Evolutionary conservation across 768 basidiomycete genomes (phyloP).

Genomic region (Leccinum ochraceum): DNA sequence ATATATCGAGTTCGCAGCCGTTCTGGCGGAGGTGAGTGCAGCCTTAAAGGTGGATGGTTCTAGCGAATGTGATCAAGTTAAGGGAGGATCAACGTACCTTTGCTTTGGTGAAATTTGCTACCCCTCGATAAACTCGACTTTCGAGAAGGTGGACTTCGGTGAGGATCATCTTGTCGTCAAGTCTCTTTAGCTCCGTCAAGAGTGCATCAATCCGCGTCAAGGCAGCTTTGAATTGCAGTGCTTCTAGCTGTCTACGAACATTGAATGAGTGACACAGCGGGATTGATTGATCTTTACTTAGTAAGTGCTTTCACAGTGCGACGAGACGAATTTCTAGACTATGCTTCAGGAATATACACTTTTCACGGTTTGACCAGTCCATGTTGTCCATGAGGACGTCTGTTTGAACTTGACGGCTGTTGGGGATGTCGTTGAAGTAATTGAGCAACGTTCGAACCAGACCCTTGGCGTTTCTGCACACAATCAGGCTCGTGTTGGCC

Average conservation of each 20-base stretch:
- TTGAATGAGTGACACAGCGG: constrained; percentile 6
- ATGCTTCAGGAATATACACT: constrained; percentile 95
- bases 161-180: constrained; percentile 98
- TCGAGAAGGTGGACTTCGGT: constrained; percentile 97
- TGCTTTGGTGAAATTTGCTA: constrained; percentile 86
- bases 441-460: constrained; percentile 92
- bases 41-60: constrained; percentile 46
- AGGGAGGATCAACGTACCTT: constrained; percentile 54
- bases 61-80: neutral
- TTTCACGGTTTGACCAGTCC: constrained; percentile 88
- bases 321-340: constrained; percentile 88
- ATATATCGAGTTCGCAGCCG: constrained; percentile 95
- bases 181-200: constrained; percentile 86
- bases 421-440: constrained; percentile 79
- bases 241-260: constrained; percentile 64
- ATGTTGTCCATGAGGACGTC: constrained; percentile 88
- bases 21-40: constrained; percentile 85
- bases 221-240: constrained; percentile 74
- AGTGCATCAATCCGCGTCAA: constrained; percentile 81
- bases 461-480: constrained; percentile 73
- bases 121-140: constrained; percentile 85
- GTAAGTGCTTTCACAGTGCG: constrained; percentile 50
- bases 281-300: neutral
- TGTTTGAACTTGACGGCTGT: constrained; percentile 76
- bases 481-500: constrained; percentile 1